phyloP scores from a whole-genome alignment of 257 asterid genomes.

The Solanum medicagineum region DNA sequence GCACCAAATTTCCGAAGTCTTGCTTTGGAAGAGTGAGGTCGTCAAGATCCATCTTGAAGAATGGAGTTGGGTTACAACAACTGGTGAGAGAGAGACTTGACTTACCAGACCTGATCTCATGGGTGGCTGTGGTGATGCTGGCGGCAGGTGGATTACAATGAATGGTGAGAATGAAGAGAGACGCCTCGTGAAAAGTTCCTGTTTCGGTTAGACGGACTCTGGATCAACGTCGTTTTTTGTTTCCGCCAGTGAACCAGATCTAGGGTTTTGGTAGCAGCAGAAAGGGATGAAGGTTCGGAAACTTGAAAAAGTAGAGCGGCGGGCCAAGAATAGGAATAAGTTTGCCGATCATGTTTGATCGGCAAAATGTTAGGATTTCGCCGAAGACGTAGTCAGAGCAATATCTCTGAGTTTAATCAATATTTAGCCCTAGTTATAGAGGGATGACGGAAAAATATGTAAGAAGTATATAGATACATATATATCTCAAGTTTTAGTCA shows the following conservation, averaged over 20 bases:
- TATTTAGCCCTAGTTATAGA: background rate
- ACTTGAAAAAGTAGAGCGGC: background rate
- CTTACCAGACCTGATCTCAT: background rate
- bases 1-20: slow-evolving; percentile 62
- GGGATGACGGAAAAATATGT: background rate
- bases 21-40: slow-evolving; percentile 59
- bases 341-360: background rate
- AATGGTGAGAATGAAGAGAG: background rate
- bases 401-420: background rate
- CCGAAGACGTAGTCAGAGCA: background rate
- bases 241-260: background rate
- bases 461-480: background rate
- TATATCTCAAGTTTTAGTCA: background rate
- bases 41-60: slow-evolving; percentile 53
- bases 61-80: no score
- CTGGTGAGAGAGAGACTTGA: background rate
- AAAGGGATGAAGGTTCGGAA: background rate
- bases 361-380: background rate
- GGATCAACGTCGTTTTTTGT: background rate
- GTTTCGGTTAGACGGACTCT: background rate
- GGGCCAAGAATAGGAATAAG: background rate
- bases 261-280: background rate
- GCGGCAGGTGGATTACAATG: background rate
- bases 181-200: background rate
- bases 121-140: background rate